phyloP scores from a whole-genome alignment of 177 flowering plant species.

The Telopea speciosissima region DNA sequence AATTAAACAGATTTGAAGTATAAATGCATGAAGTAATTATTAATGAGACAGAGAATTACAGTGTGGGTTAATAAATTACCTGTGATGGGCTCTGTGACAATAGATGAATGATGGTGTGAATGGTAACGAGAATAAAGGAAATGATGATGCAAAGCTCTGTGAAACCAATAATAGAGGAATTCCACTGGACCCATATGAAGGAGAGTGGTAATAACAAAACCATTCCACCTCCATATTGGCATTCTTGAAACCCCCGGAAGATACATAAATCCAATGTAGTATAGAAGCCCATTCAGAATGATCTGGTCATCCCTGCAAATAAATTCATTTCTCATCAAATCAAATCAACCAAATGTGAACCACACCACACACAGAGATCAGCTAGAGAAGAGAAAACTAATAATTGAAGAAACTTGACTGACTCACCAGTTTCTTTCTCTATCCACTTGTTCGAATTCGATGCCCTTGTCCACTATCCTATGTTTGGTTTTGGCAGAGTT shows the following conservation, averaged over 20 bases:
- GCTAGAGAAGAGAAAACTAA: too few species aligned
- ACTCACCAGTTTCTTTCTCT: slow-evolving; percentile 62
- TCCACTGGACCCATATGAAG: slow-evolving; percentile 71
- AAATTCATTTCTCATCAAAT: not conserved
- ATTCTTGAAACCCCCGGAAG: slow-evolving; percentile 13
- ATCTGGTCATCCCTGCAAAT: slow-evolving; percentile 83
- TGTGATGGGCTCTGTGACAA: slow-evolving; percentile 80
- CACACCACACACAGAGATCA: too few species aligned
- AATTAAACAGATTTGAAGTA: too few species aligned
- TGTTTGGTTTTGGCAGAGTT: slow-evolving; percentile 57
- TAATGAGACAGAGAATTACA: too few species aligned
- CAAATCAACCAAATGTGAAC: too few species aligned
- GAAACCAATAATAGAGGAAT: slow-evolving; percentile 84
- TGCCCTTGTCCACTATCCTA: slow-evolving; percentile 50
- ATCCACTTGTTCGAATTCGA: slow-evolving; percentile 83
- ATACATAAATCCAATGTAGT: slow-evolving; percentile 21
- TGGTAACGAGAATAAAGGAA: slow-evolving; percentile 80
- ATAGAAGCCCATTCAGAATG: slow-evolving; percentile 39
- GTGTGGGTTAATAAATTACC: slow-evolving; percentile 45
- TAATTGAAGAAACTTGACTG: too few species aligned
- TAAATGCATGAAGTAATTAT: too few species aligned
- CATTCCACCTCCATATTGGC: slow-evolving; percentile 58
- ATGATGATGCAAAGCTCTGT: slow-evolving; percentile 81
- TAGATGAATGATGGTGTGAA: slow-evolving; percentile 83
- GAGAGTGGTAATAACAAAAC: slow-evolving; percentile 30